Evolutionary conservation across 2,329 filamentous ascomycete species (phyloP).

Genomic region (Trichophyton schoenleinii): DNA sequence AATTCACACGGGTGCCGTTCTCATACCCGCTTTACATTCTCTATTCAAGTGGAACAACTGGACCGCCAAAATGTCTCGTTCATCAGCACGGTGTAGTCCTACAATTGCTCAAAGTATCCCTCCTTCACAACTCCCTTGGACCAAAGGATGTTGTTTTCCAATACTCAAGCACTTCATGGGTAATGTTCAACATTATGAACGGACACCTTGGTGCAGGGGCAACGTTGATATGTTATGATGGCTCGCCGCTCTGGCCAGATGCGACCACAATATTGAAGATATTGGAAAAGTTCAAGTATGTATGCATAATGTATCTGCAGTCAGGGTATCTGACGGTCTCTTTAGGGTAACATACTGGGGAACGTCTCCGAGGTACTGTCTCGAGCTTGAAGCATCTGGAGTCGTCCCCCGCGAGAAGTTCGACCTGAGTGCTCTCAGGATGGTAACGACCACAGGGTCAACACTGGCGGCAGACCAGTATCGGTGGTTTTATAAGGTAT

Average conservation of each 20-base stretch:
- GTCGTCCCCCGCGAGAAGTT: conserved; percentile 26
- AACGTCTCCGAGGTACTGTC: conserved; percentile 33
- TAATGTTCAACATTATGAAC: conserved; percentile 37
- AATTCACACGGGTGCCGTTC: conserved; percentile 30
- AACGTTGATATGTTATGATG: conserved; percentile 28
- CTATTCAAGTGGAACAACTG: conserved; percentile 34
- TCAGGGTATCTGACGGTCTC: neutral
- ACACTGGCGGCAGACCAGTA: conserved; percentile 33
- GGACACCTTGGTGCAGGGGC: conserved; percentile 31
- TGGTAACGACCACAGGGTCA: conserved; percentile 37
- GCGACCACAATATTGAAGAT: conserved; percentile 26
- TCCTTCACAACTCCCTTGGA: conserved; percentile 34
- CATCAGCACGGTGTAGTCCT: conserved; percentile 34
- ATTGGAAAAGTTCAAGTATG: conserved; percentile 21
- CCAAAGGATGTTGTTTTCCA: conserved; percentile 33
- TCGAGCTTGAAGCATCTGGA: conserved; percentile 29
- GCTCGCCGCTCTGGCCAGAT: conserved; percentile 32
- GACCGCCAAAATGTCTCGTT: conserved; percentile 35
- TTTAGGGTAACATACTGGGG: conserved; percentile 32
- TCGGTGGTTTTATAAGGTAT: conserved; percentile 35
- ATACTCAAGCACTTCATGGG: conserved; percentile 37
- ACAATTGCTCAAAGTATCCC: conserved; percentile 34
- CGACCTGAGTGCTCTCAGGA: conserved; percentile 28
- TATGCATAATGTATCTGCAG: neutral
- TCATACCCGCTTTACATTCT: conserved; percentile 34